Conservation (phyloP, 495 filamentous ascomycete species). For the Tuber calosporum region DNA sequence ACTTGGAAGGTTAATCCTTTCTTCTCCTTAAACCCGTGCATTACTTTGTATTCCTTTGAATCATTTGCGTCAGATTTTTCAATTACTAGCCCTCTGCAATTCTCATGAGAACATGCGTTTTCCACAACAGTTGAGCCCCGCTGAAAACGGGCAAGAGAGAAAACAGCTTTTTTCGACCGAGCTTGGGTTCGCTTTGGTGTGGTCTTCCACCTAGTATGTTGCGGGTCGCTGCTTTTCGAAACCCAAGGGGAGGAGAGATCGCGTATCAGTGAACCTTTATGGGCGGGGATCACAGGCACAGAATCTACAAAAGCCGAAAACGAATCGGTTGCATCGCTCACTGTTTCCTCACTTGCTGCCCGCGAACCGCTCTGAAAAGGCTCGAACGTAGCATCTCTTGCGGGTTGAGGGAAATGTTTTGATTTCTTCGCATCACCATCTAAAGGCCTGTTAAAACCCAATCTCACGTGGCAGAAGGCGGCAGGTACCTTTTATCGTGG, state of each 20-base stretch:
- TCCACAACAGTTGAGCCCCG: background rate
- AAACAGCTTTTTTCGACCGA: background rate
- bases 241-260: background rate
- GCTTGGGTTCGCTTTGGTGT: background rate
- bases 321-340: background rate
- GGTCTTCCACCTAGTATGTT: background rate
- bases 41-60: background rate
- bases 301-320: background rate
- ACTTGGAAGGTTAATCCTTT: background rate
- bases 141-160: background rate
- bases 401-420: background rate
- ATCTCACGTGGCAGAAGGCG: background rate
- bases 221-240: background rate
- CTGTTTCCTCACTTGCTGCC: background rate
- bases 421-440: slow-evolving; percentile 1
- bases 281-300: background rate
- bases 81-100: background rate
- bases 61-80: background rate
- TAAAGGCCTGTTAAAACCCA: background rate
- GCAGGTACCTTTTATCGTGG: background rate
- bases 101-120: background rate
- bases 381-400: background rate
- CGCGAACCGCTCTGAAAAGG: background rate
- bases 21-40: background rate
- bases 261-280: background rate